phyloP scores from a whole-genome alignment of 2,329 filamentous ascomycete species.

The Exophiala lecanii-corni region DNA sequence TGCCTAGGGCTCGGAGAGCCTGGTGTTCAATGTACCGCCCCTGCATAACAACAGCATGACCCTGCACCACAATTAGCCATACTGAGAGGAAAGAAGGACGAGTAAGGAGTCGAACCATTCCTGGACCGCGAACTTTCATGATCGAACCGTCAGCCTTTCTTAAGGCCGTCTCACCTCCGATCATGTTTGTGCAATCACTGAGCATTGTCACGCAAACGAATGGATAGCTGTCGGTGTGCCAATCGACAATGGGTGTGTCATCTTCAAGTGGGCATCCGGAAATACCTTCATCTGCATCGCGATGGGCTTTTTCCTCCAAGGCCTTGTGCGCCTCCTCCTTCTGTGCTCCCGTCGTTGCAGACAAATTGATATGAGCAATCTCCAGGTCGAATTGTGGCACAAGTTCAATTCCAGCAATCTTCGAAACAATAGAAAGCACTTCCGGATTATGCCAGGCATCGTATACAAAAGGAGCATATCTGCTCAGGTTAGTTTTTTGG shows the following conservation, averaged over 20 bases:
- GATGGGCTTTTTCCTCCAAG: constrained; percentile 19
- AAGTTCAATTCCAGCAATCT: constrained; percentile 55
- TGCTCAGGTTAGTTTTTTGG: constrained; percentile 27
- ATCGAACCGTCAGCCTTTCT: constrained; percentile 50
- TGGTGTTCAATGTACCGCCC: constrained; percentile 64
- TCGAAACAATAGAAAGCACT: constrained; percentile 50
- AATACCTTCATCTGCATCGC: constrained; percentile 25
- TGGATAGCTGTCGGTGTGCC: constrained; percentile 50
- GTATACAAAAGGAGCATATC: constrained; percentile 58
- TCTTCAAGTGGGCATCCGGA: constrained; percentile 27
- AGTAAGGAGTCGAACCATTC: constrained; percentile 42
- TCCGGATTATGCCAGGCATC: constrained; percentile 54
- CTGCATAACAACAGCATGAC: constrained; percentile 61
- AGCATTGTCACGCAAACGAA: constrained; percentile 52
- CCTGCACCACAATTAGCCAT: constrained; percentile 37
- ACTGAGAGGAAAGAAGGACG: too few species aligned
- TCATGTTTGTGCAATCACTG: constrained; percentile 45
- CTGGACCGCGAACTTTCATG: constrained; percentile 42
- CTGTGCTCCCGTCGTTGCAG: constrained; percentile 31
- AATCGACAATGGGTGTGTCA: constrained; percentile 39
- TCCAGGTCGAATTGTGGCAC: constrained; percentile 55
- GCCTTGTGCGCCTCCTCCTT: constrained; percentile 21
- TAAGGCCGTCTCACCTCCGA: constrained; percentile 55
- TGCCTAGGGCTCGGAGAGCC: constrained; percentile 55
- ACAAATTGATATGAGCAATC: constrained; percentile 56